Conservation (phyloP, 352 stramenopile genomes). For the Phytophthora kernoviae region DNA sequence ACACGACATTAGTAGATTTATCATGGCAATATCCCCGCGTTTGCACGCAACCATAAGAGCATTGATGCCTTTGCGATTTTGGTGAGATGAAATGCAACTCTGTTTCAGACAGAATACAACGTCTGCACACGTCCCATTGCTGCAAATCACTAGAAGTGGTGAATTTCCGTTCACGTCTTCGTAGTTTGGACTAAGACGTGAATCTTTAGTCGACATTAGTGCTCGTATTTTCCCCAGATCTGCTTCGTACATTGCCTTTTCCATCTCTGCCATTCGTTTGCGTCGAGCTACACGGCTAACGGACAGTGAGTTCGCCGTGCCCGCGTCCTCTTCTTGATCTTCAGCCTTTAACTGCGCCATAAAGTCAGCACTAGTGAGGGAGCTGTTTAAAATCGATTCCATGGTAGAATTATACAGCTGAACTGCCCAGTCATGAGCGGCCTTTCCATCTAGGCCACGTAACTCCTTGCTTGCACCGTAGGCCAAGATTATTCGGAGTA, state of each 20-base stretch:
- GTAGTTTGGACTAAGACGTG: slow-evolving; percentile 52
- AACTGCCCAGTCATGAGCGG: slow-evolving; percentile 44
- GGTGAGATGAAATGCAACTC: slow-evolving; percentile 47
- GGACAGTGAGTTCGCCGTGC: slow-evolving; percentile 17
- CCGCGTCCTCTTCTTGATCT: slow-evolving; percentile 39
- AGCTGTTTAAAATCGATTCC: slow-evolving; percentile 34
- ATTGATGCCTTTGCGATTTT: slow-evolving; percentile 51
- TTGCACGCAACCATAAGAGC: slow-evolving; percentile 56
- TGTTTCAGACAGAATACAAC: slow-evolving; percentile 41
- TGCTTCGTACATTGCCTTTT: slow-evolving; percentile 37
- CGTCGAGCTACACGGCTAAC: slow-evolving; percentile 15
- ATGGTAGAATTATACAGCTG: slow-evolving; percentile 35
- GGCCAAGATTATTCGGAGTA: slow-evolving; percentile 45
- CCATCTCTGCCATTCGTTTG: slow-evolving; percentile 32
- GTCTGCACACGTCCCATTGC: slow-evolving; percentile 32
- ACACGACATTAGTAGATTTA: slow-evolving; percentile 44
- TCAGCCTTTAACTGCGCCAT: slow-evolving; percentile 44
- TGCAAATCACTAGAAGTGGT: slow-evolving; percentile 44
- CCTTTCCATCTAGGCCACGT: slow-evolving; percentile 27
- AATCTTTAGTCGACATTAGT: slow-evolving; percentile 36
- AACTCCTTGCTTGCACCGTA: slow-evolving; percentile 37
- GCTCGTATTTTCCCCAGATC: slow-evolving; percentile 40
- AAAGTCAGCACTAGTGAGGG: slow-evolving; percentile 22
- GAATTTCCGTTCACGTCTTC: slow-evolving; percentile 48
- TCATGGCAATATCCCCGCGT: slow-evolving; percentile 38